These are phyloP conservation scores for Lathyrus aphaca DNA, from an alignment of 306 rosid species.

Conservation along the genomic window DNA sequence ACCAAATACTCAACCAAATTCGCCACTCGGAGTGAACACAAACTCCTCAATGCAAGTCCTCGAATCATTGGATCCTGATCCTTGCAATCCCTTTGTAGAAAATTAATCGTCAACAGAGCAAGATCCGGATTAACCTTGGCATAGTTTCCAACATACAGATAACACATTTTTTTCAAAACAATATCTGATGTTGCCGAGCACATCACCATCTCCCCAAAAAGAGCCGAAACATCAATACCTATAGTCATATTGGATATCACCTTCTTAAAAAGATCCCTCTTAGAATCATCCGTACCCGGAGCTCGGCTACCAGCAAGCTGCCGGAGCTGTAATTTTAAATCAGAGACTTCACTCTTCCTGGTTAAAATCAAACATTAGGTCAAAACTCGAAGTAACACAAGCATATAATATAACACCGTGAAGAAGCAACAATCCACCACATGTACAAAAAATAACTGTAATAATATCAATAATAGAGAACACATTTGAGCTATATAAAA, in stretches of 20 bases:
- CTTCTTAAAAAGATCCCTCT: conserved; percentile 97
- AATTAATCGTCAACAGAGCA: conserved; percentile 92
- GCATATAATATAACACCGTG: too few relatives aligned
- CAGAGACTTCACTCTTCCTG: conserved; percentile 98
- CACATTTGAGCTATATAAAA: background rate
- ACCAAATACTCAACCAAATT: conserved; percentile 97
- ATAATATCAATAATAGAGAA: conserved; percentile 1
- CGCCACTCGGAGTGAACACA: conserved; percentile 85
- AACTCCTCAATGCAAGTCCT: conserved; percentile 93
- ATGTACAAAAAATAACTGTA: background rate
- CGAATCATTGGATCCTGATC: conserved; percentile 96
- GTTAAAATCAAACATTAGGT: conserved; percentile 37
- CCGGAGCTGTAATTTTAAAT: conserved; percentile 91
- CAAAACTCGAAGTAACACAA: conserved; percentile 7
- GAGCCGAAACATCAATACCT: conserved; percentile 88
- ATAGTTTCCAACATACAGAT: conserved; percentile 92
- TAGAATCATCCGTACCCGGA: conserved; percentile 93
- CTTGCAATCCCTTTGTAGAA: conserved; percentile 99
- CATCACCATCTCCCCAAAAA: conserved; percentile 99
- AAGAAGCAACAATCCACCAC: conserved; percentile 16
- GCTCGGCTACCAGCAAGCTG: conserved; percentile 99
- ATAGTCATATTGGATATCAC: conserved; percentile 97
- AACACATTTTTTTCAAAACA: conserved; percentile 96
- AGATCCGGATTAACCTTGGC: conserved; percentile 97
- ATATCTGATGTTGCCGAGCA: conserved; percentile 95